Percentiles rank a stretch among this genome's conserved stretches.
These are phyloP conservation scores for Linderina pennispora DNA, from an alignment of 192 early-diverging fungal genomes.

Conservation along the genomic window DNA sequence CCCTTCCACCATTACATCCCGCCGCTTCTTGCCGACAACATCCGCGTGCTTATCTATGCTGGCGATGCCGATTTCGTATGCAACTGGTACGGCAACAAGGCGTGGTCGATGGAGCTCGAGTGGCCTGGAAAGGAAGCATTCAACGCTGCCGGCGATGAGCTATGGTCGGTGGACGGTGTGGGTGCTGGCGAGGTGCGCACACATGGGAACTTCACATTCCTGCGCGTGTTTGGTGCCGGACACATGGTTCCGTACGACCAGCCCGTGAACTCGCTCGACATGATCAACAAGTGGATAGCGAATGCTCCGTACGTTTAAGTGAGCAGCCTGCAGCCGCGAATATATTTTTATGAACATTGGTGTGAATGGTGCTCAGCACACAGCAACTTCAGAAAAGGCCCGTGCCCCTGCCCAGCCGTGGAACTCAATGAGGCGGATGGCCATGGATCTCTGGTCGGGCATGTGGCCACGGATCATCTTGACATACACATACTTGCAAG, in stretches of 20 bases:
- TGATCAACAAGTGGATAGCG: too few relatives aligned
- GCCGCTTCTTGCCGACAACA: slow-evolving; percentile 60
- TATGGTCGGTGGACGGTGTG: slow-evolving; percentile 61
- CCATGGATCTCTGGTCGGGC: slow-evolving; percentile 10
- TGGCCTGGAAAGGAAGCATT: slow-evolving; percentile 75
- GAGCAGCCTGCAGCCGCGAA: too few relatives aligned
- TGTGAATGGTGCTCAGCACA: slow-evolving; percentile 16
- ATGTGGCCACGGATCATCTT: slow-evolving; percentile 29
- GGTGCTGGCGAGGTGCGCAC: slow-evolving; percentile 55
- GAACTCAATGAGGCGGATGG: slow-evolving; percentile 19
- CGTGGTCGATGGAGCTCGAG: slow-evolving; percentile 67
- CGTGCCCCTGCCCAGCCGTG: slow-evolving; percentile 34
- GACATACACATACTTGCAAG: slow-evolving; percentile 39
- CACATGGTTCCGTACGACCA: too few relatives aligned
- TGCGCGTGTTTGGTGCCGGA: too few relatives aligned
- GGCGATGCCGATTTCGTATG: slow-evolving; percentile 89
- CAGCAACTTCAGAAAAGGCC: slow-evolving; percentile 21
- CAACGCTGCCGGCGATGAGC: slow-evolving; percentile 56
- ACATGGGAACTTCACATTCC: slow-evolving; percentile 68
- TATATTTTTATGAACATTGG: too few relatives aligned
- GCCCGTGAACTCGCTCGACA: too few relatives aligned
- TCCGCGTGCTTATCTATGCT: slow-evolving; percentile 78
- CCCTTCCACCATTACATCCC: slow-evolving; percentile 58
- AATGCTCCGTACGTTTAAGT: too few relatives aligned
- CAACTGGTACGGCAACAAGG: slow-evolving; percentile 80